These are phyloP conservation scores for Aspergillus sp. DNA, from an alignment of 2,329 filamentous ascomycete genomes.

Conservation along the genomic window DNA sequence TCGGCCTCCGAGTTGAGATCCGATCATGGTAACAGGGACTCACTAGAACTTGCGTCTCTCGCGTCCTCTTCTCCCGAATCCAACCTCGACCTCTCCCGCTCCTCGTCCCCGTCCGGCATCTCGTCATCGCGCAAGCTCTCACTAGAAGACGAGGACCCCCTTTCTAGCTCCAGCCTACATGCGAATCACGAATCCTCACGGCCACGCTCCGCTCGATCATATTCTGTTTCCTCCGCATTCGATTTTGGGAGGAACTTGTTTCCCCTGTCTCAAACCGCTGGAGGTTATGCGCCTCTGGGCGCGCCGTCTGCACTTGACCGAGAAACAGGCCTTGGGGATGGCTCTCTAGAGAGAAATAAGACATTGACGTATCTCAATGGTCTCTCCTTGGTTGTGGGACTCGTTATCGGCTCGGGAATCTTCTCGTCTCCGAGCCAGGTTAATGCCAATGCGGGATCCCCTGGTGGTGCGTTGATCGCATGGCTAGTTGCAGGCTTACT, in stretches of 20 bases:
- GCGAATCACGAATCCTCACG: constrained; percentile 56
- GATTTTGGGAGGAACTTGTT: constrained; percentile 95
- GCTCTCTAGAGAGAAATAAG: constrained; percentile 92
- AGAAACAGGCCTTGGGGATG: constrained; percentile 66
- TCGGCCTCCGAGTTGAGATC: constrained; percentile 34
- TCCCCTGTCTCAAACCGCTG: constrained; percentile 81
- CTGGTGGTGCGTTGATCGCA: constrained; percentile 85
- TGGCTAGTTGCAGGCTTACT: constrained; percentile 91
- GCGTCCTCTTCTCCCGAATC: constrained; percentile 77
- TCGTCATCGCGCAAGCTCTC: constrained; percentile 92
- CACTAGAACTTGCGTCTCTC: constrained; percentile 92
- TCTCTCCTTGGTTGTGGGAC: constrained; percentile 82
- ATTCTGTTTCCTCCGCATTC: constrained; percentile 90
- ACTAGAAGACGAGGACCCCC: constrained; percentile 81
- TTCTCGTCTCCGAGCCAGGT: constrained; percentile 95
- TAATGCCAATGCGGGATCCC: constrained; percentile 86
- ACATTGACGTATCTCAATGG: constrained; percentile 94
- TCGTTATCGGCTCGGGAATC: constrained; percentile 96
- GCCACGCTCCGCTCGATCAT: constrained; percentile 66
- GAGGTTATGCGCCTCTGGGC: constrained; percentile 84
- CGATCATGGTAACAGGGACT: constrained; percentile 71
- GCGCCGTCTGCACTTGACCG: constrained; percentile 67
- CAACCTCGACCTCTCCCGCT: constrained; percentile 67
- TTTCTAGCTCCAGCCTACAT: constrained; percentile 57
- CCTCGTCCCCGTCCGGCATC: constrained; percentile 79